phyloP scores from a whole-genome alignment of 2,329 filamentous ascomycete species.

The Aspergillus sp. region DNA sequence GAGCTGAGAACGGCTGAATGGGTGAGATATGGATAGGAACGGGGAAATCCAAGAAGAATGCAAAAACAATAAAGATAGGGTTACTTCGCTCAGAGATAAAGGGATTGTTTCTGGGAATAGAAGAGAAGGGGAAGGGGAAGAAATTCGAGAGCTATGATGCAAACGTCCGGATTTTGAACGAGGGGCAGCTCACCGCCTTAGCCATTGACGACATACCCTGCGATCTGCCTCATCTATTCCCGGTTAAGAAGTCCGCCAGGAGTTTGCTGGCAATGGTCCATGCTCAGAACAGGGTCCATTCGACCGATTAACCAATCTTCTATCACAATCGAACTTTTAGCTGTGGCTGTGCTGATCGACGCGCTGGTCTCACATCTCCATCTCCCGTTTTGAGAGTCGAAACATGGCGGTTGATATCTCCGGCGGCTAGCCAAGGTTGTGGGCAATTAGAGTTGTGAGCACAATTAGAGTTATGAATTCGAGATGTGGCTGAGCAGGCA shows the following conservation, averaged over 20 bases:
- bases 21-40: not conserved
- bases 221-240: not conserved
- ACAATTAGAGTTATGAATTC: not conserved
- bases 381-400: not conserved
- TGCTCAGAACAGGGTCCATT: not conserved
- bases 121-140: not conserved
- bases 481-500: not conserved
- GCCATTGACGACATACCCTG: constrained; percentile 4
- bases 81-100: not conserved
- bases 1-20: not conserved
- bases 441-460: not conserved
- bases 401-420: not conserved
- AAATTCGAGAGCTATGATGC: not conserved
- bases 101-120: not conserved
- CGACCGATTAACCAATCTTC: not conserved
- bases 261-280: constrained; percentile 1
- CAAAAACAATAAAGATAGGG: not conserved
- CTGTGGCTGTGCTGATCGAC: constrained; percentile 8
- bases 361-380: not conserved
- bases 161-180: not conserved
- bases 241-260: not conserved
- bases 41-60: not conserved
- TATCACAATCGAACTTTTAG: not conserved
- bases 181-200: constrained; percentile 16
- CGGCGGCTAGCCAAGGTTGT: not conserved